These are phyloP conservation scores for Lonicera japonica DNA, from an alignment of 129 eudicot species.

Conservation along the genomic window DNA sequence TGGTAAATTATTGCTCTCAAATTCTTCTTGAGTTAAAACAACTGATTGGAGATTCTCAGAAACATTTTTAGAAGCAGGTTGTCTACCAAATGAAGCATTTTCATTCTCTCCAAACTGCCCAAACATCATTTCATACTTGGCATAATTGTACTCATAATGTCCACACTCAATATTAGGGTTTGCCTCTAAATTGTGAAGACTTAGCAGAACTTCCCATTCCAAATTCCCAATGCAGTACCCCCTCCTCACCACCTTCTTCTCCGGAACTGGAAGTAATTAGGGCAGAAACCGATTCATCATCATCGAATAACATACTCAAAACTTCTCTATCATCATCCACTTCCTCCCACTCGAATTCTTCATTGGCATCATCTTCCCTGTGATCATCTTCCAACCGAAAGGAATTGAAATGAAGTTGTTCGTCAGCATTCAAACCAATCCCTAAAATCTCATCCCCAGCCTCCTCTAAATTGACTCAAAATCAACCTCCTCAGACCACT, in stretches of 20 bases:
- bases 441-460: conserved; percentile 9
- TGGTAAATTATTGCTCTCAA: conserved; percentile 21
- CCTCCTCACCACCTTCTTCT: conserved; percentile 24
- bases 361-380: conserved; percentile 23
- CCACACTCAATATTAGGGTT: conserved; percentile 23
- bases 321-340: conserved; percentile 48
- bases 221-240: conserved; percentile 8
- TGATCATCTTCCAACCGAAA: conserved; percentile 39
- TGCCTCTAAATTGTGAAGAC: conserved; percentile 30
- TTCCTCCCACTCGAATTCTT: conserved; percentile 70
- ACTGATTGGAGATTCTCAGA: conserved; percentile 37
- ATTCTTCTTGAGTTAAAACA: conserved; percentile 33
- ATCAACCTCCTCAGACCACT: conserved; percentile 26
- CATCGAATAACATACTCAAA: conserved; percentile 39
- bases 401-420: conserved; percentile 37
- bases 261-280: conserved; percentile 9
- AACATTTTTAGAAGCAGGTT: conserved; percentile 57
- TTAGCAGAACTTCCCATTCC: conserved; percentile 53
- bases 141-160: conserved; percentile 26
- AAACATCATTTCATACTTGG: conserved; percentile 49
- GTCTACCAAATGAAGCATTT: conserved; percentile 27
- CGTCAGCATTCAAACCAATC: conserved; percentile 9
- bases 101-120: conserved; percentile 57
- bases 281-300: conserved; percentile 34
- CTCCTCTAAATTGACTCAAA: conserved; percentile 20